Evolutionary conservation across 2,329 filamentous ascomycete species (phyloP).

Genomic region (Aspergillus fijiensis): DNA sequence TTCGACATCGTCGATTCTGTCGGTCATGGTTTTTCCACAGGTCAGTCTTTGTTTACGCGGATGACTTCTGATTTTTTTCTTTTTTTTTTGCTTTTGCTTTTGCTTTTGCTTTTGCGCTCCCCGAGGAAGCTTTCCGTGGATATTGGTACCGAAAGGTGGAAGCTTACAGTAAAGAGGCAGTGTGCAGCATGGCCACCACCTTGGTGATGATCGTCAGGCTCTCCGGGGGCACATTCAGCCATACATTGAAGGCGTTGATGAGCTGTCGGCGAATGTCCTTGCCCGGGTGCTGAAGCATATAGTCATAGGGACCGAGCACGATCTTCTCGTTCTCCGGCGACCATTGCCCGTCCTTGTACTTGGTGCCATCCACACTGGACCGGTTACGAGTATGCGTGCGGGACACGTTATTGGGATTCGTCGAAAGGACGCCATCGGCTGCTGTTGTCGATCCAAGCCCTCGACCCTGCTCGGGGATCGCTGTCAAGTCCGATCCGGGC

Average conservation of each 20-base stretch:
- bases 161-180: slow-evolving; percentile 45
- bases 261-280: slow-evolving; percentile 47
- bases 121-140: neutral
- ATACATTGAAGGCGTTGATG: slow-evolving; percentile 47
- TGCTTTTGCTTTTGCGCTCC: neutral
- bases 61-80: no score
- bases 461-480: slow-evolving; percentile 58
- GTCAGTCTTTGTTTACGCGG: neutral
- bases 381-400: slow-evolving; percentile 35
- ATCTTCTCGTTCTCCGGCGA: slow-evolving; percentile 44
- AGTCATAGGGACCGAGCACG: slow-evolving; percentile 47
- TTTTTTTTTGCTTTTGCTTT: no score
- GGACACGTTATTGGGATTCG: slow-evolving; percentile 23
- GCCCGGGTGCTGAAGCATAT: slow-evolving; percentile 45
- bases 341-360: slow-evolving; percentile 40
- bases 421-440: slow-evolving; percentile 40
- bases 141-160: neutral
- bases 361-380: slow-evolving; percentile 41
- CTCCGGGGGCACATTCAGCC: slow-evolving; percentile 43
- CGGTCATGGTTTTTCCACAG: neutral
- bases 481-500: slow-evolving; percentile 47
- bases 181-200: slow-evolving; percentile 48
- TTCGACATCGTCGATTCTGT: slow-evolving; percentile 52
- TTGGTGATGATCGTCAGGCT: slow-evolving; percentile 45
- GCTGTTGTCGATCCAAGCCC: slow-evolving; percentile 37